Evolutionary conservation across 768 basidiomycete species (phyloP).

Genomic region (Suillus ampliporus): DNA sequence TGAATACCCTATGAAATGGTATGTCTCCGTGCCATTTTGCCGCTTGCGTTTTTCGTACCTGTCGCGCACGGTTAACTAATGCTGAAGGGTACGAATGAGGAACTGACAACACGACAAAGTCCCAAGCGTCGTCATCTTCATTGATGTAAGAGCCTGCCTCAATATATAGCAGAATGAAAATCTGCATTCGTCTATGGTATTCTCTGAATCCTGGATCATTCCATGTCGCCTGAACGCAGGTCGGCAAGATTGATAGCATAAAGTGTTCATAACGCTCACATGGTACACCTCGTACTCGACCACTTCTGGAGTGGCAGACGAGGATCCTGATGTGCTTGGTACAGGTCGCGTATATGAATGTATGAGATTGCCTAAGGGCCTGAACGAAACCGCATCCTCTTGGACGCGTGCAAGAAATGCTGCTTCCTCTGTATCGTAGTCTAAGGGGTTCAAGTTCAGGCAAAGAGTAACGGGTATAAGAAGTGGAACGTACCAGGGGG

Average conservation of each 20-base stretch:
- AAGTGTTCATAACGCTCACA: conserved; percentile 51
- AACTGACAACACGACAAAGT: conserved; percentile 86
- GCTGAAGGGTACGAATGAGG: not conserved
- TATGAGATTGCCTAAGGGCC: conserved; percentile 76
- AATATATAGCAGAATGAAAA: conserved; percentile 93
- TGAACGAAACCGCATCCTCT: conserved; percentile 78
- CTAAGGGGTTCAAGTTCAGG: conserved; percentile 40
- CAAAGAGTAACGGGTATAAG: not conserved
- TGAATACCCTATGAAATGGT: conserved; percentile 95
- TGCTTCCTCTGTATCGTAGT: conserved; percentile 70
- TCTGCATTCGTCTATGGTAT: conserved; percentile 90
- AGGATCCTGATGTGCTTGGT: conserved; percentile 39
- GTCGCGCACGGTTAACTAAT: conserved; percentile 12
- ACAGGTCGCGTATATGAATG: conserved; percentile 74
- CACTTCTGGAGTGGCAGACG: conserved; percentile 37
- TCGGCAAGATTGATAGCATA: conserved; percentile 7
- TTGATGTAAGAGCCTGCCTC: conserved; percentile 95
- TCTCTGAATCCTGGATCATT: conserved; percentile 87
- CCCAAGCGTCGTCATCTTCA: conserved; percentile 94
- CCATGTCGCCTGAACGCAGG: conserved; percentile 70
- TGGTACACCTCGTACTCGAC: conserved; percentile 92
- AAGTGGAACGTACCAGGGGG: conserved; percentile 57
- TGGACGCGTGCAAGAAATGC: conserved; percentile 75
- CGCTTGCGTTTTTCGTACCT: conserved; percentile 89
- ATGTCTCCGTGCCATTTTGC: conserved; percentile 58